phyloP scores from a whole-genome alignment of 1,139 yeast genomes.

The Tardiomyces digboiensis region DNA sequence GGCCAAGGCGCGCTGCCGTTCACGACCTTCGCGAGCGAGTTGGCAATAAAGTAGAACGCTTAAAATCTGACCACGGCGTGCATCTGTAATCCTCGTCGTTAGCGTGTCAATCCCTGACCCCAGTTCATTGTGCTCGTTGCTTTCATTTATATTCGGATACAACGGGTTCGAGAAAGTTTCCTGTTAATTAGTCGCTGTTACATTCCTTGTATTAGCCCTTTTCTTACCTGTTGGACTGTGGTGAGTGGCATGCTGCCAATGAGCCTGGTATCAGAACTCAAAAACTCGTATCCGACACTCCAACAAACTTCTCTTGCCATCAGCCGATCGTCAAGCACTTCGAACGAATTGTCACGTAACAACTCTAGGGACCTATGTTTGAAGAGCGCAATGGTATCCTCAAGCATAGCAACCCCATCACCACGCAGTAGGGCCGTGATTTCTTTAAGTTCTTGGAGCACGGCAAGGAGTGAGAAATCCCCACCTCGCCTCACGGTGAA shows the following conservation, averaged over 20 bases:
- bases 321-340: conserved; percentile 1
- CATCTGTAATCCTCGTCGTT: no score
- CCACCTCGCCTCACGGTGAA: not conserved
- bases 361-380: not conserved
- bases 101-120: no score
- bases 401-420: not conserved
- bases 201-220: no score
- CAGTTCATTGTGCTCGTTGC: no score
- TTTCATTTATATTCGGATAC: no score
- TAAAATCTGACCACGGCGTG: conserved; percentile 3
- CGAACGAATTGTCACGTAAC: conserved; percentile 8
- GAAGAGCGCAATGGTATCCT: not conserved
- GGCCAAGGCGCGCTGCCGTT: not conserved
- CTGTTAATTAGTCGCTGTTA: no score
- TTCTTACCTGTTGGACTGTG: no score
- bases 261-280: no score
- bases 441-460: not conserved
- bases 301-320: not conserved
- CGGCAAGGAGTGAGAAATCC: not conserved
- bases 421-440: not conserved
- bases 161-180: no score
- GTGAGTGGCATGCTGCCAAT: no score
- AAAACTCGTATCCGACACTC: not conserved
- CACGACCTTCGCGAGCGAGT: not conserved
- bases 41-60: not conserved